Conservation (phyloP, 2,329 filamentous ascomycete genomes). For the Paecilomyces formosus region DNA sequence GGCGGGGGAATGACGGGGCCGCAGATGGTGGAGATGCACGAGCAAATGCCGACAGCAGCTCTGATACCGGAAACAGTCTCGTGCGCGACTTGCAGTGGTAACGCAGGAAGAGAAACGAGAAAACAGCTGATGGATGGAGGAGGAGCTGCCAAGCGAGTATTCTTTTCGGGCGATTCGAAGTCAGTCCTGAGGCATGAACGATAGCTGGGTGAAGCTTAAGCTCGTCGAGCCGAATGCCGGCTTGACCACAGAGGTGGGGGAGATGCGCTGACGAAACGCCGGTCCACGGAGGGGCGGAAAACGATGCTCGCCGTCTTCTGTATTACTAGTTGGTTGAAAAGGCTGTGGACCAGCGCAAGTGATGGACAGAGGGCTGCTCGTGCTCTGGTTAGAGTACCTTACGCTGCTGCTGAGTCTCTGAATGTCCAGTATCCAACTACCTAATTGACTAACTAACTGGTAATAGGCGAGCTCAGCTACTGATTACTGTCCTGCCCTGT, state of each 20-base stretch:
- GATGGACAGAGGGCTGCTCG: not conserved
- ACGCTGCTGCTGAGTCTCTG: no score
- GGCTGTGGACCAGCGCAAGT: not conserved
- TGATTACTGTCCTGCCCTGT: not conserved
- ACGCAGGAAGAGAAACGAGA: not conserved
- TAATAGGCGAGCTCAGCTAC: not conserved
- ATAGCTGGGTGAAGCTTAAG: not conserved
- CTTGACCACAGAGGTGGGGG: not conserved
- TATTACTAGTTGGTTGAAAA: not conserved
- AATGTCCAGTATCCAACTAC: no score
- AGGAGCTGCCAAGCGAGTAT: not conserved
- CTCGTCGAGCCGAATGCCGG: not conserved
- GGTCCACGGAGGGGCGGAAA: not conserved
- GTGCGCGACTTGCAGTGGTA: not conserved
- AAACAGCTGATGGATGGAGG: not conserved
- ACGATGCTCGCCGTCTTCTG: not conserved
- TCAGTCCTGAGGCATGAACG: not conserved
- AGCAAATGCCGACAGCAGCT: not conserved
- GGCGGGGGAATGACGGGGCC: slow-evolving; percentile 1
- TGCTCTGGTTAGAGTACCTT: not conserved
- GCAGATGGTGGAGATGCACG: not conserved
- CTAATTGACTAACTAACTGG: no score
- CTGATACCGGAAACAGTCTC: not conserved
- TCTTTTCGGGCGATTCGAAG: not conserved
- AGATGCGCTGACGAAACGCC: not conserved